These are phyloP conservation scores for Tulasnella sp. DNA, from an alignment of 768 basidiomycete species.

Conservation along the genomic window DNA sequence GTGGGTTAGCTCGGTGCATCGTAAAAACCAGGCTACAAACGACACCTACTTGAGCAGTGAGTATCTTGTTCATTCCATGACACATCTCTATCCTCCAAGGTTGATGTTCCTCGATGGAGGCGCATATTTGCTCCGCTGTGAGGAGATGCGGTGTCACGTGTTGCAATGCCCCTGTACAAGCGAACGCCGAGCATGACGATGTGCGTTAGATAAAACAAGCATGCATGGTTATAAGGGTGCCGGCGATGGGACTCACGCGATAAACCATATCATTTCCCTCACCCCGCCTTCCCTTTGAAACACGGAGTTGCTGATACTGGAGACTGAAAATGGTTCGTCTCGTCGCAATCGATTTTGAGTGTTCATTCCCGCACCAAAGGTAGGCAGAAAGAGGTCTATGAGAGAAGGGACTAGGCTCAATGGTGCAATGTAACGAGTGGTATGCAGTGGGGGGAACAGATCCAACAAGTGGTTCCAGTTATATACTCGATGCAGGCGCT, in stretches of 20 bases:
- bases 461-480: no score
- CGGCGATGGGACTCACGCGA: background rate
- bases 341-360: slow-evolving; percentile 20
- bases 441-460: no score
- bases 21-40: no score
- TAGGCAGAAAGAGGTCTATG: background rate
- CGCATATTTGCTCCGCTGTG: background rate
- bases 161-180: background rate
- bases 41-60: no score
- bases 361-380: background rate
- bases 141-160: background rate
- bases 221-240: no score
- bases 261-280: background rate
- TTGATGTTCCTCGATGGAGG: background rate
- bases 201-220: background rate
- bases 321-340: slow-evolving; percentile 54
- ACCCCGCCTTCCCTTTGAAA: slow-evolving; percentile 28
- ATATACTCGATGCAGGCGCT: no score
- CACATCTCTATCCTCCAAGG: background rate
- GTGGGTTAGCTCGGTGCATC: no score
- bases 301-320: slow-evolving; percentile 78
- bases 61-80: no score
- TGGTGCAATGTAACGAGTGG: no score
- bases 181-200: background rate
- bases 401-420: no score